Evolutionary conservation across 441 rosid species (phyloP).

Genomic region (Syzygium malaccense): DNA sequence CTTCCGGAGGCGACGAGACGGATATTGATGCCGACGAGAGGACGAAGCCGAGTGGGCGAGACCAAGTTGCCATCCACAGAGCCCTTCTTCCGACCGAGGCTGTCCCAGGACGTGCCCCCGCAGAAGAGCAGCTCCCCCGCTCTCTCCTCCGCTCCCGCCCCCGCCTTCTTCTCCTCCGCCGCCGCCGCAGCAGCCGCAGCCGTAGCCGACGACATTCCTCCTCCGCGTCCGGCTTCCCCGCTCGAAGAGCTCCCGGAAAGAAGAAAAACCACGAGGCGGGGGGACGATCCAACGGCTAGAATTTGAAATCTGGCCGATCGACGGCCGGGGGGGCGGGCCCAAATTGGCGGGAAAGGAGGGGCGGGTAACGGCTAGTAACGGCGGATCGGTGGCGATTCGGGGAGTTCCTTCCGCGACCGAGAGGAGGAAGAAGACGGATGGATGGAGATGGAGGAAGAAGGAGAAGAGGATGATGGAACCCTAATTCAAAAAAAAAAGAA

Average conservation of each 20-base stretch:
- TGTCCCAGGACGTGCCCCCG: slow-evolving; percentile 81
- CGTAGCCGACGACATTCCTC: slow-evolving; percentile 32
- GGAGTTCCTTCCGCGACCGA: not conserved
- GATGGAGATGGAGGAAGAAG: not conserved
- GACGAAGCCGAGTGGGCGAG: slow-evolving; percentile 90
- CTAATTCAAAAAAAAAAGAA: slow-evolving; percentile 28
- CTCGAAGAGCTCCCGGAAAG: not conserved
- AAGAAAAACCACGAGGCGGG: not conserved
- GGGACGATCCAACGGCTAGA: slow-evolving; percentile 43
- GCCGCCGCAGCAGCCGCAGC: slow-evolving; percentile 30
- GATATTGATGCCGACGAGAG: slow-evolving; percentile 66
- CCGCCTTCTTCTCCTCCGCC: slow-evolving; percentile 18
- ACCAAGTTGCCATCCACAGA: slow-evolving; percentile 62
- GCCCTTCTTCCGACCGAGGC: slow-evolving; percentile 60
- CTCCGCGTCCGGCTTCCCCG: not conserved
- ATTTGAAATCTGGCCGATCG: slow-evolving; percentile 23
- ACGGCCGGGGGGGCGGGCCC: slow-evolving; percentile 12
- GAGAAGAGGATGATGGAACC: slow-evolving; percentile 21
- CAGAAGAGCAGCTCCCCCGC: slow-evolving; percentile 94
- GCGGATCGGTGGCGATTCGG: not conserved
- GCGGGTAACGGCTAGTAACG: slow-evolving; percentile 20
- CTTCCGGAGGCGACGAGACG: slow-evolving; percentile 86
- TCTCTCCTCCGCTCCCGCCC: slow-evolving; percentile 25
- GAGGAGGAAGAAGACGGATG: not conserved
- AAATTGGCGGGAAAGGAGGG: slow-evolving; percentile 68